A percentile compares a stretch with the other conserved stretches of the same genome.
Evolutionary conservation across 768 basidiomycete species (phyloP).

Genomic region (Fomitopsis serialis): DNA sequence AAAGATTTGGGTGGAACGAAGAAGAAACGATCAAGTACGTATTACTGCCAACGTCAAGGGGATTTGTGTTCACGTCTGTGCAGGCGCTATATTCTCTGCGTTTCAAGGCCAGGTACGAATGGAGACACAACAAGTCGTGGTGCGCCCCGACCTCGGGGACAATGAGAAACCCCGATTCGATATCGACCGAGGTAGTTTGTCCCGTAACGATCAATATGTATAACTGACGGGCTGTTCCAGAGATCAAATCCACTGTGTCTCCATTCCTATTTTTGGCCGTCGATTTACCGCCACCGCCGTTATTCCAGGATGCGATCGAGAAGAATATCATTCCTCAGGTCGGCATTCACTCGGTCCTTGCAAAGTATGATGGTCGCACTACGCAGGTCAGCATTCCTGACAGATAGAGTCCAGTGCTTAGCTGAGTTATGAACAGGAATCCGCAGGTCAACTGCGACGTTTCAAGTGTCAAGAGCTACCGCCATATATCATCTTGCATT

Average conservation of each 20-base stretch:
- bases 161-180: constrained; percentile 88
- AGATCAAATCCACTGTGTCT: constrained; percentile 78
- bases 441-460: constrained; percentile 73
- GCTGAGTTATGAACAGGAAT: constrained; percentile 53
- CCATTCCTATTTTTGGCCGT: constrained; percentile 96
- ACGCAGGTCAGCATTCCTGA: constrained; percentile 56
- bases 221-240: constrained; percentile 34
- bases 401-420: neutral
- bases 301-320: constrained; percentile 94
- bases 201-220: neutral
- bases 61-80: constrained; percentile 11
- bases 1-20: constrained; percentile 93
- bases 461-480: constrained; percentile 90
- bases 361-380: constrained; percentile 90
- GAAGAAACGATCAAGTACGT: constrained; percentile 84
- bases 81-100: constrained; percentile 86
- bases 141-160: constrained; percentile 70
- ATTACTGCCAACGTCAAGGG: constrained; percentile 8
- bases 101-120: constrained; percentile 94
- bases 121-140: constrained; percentile 89
- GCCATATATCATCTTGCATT: constrained; percentile 89
- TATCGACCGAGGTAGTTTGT: constrained; percentile 74
- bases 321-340: constrained; percentile 99
- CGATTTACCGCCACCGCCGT: constrained; percentile 93
- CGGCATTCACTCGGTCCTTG: constrained; percentile 80